Evolutionary conservation across 768 basidiomycete genomes (phyloP), one percentile per base, ranked within the genome.

Genomic region (Lactifluus subvellereus): DNA sequence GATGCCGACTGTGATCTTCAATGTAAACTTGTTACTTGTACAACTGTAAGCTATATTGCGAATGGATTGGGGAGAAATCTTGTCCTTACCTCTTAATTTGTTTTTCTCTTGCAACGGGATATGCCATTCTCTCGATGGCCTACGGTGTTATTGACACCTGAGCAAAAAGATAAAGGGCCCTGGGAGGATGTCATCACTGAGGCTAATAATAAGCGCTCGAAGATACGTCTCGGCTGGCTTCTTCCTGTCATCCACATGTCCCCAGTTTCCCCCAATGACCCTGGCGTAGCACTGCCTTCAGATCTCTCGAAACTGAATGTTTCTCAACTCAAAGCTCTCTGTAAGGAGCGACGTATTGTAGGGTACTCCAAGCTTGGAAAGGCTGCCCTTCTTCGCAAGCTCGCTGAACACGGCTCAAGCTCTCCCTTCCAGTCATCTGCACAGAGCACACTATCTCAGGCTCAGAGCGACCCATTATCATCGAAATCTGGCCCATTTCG

Each of bases 341-440:
- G 87, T 73, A 90, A 87, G 70, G 86, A 85, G 55, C 78, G 74
- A 59, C 75, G 78, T 22, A 74, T 90, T 30, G 69, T 76, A 48
- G 86, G 85, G 0, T 90, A 88, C 70, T 87, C 87, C 10, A 91
- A 86, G 70, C 80, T 88, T 20, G 70, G 73, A 45, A 89, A 89
- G 71, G 73, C 76, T 56, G 80, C 75, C 1, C 76, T 90, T 42
- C 72, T 90, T 33, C 75, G 77, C 62, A 86, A 79, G 69, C 71
- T 84, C 33, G 54, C 42, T 4, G 70, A 54, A 54, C 42, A 45
- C 51, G 54, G 47, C 1, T 6, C 62, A 33, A 54, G 40, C 48
- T 61, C 57, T 33, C 53, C 20, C 6, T 8, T 40, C 27, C 2
- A 27, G 14, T 57, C 51, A 16, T 53, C 51, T 22, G 45, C 45